phyloP scores from a whole-genome alignment of 2,329 filamentous ascomycete genomes.

The Verticillium nubilum region DNA sequence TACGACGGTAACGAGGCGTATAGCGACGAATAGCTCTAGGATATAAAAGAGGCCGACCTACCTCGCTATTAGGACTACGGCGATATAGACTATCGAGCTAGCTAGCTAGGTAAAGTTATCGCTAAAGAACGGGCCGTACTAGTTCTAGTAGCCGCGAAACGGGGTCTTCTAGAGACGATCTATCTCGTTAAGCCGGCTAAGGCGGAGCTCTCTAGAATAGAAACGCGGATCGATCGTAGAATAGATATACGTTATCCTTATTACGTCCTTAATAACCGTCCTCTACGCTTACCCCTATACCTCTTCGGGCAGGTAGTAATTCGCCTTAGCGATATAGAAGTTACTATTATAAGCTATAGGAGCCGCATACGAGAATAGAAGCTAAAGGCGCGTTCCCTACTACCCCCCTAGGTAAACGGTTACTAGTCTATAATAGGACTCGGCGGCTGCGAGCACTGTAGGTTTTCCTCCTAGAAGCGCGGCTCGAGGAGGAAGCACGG shows the following conservation, averaged over 20 bases:
- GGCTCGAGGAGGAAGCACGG: conserved; percentile 26
- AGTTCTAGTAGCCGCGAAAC: conserved; percentile 17
- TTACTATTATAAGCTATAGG: conserved; percentile 32
- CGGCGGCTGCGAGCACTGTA: conserved; percentile 25
- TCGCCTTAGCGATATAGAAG: conserved; percentile 27
- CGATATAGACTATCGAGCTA: conserved; percentile 28
- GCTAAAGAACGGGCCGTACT: conserved; percentile 33
- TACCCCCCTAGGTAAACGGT: too few relatives aligned
- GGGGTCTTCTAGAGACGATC: conserved; percentile 23
- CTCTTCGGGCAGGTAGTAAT: conserved; percentile 25
- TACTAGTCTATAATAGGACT: conserved; percentile 4
- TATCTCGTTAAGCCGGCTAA: conserved; percentile 33
- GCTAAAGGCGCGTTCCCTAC: too few relatives aligned
- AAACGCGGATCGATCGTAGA: conserved; percentile 29
- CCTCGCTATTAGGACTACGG: conserved; percentile 36
- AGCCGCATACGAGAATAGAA: too few relatives aligned
- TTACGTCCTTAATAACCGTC: conserved; percentile 21
- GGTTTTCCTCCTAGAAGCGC: conserved; percentile 17
- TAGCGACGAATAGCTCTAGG: background rate
- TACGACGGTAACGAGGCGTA: too few relatives aligned
- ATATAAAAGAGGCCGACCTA: conserved; percentile 30
- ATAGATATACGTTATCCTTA: conserved; percentile 22
- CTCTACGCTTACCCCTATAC: conserved; percentile 35
- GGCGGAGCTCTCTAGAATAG: conserved; percentile 33
- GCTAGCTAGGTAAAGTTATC: conserved; percentile 31